Conservation (phyloP, 768 basidiomycete genomes). For the Mycena pura region DNA sequence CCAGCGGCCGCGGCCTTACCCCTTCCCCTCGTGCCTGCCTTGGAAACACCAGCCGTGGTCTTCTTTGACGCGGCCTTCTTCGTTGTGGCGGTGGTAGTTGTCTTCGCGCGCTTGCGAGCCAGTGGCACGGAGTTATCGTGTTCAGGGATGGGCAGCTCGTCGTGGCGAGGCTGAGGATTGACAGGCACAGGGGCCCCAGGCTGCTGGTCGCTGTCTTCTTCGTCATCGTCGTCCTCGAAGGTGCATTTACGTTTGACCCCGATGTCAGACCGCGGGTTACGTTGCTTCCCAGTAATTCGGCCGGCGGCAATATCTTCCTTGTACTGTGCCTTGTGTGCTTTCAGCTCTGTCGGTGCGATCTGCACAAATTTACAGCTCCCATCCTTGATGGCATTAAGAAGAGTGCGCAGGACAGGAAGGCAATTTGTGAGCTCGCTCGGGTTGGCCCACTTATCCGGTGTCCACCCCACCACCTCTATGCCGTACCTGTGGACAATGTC, state of each 20-base stretch:
- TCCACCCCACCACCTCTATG: constrained; percentile 27
- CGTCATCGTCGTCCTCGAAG: not conserved
- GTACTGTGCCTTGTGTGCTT: not conserved
- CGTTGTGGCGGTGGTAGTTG: no score
- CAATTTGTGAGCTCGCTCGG: not conserved
- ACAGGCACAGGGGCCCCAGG: no score
- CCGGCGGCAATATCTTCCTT: not conserved
- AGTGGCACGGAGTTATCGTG: no score
- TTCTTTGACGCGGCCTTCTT: no score
- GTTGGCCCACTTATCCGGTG: constrained; percentile 1
- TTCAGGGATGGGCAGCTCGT: no score
- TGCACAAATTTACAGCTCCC: not conserved
- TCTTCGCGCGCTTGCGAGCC: no score
- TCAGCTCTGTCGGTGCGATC: not conserved
- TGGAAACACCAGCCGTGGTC: no score
- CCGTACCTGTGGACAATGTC: constrained; percentile 19
- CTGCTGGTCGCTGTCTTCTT: not conserved
- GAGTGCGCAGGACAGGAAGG: not conserved
- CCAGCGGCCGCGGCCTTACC: no score
- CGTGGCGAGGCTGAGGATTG: no score
- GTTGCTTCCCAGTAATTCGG: not conserved
- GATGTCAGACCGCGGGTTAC: not conserved
- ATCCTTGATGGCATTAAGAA: not conserved
- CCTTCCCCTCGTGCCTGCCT: no score
- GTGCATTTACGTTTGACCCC: not conserved